Base-by-base conservation (phyloP, 1,284 basidiomycete species). In the Malassezia psittaci region DNA sequence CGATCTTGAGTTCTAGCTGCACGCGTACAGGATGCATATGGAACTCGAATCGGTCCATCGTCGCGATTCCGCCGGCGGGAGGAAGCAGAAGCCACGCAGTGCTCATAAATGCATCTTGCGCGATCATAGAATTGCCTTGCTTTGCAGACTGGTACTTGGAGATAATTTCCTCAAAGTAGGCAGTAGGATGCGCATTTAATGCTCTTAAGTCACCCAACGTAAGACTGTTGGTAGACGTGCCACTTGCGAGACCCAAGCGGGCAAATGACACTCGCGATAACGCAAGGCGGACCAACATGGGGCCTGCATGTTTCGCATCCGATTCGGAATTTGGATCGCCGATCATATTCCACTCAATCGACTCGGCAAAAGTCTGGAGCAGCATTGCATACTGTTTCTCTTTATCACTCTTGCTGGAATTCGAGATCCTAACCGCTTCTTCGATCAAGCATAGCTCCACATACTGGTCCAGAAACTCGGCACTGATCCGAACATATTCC, bases 331-430 rank as follows among this genome's bases (percentile, higher is more conserved):
- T 65, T 19, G 82, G 76, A 52, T 84, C 81, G 61, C 88, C 87
- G 35, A 94, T 78, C 89, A 98, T 94, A 63, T 83, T 82, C 90
- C 91, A 98, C 0, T 88, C 89, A 48, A 98, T 84, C 70, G 91
- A 87, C 9, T 85, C 83, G 0, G 90, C 89, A 5, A 83, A 83
- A 0, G 88, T 84, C 63, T 88, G 85, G 21, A 96, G 76, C 39
- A 88, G 81, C 37, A 91, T 79, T 1, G 89, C 87, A 0, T 86
- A 87, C 66, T 79, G 77, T 46, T 88, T 86, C 59, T 85, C 83
- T 57, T 86, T 86, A 11, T 83, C 72, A 10, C 64, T 58, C 36
- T 52, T 42, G 40, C 59, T 50, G 85, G 85, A 71, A 21, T 90
- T 87, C 41, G 86, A 85, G 57, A 83, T 79, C 62, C 84, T 84